phyloP scores from a whole-genome alignment of 2,329 filamentous ascomycete genomes.

The Alternaria arbusti region DNA sequence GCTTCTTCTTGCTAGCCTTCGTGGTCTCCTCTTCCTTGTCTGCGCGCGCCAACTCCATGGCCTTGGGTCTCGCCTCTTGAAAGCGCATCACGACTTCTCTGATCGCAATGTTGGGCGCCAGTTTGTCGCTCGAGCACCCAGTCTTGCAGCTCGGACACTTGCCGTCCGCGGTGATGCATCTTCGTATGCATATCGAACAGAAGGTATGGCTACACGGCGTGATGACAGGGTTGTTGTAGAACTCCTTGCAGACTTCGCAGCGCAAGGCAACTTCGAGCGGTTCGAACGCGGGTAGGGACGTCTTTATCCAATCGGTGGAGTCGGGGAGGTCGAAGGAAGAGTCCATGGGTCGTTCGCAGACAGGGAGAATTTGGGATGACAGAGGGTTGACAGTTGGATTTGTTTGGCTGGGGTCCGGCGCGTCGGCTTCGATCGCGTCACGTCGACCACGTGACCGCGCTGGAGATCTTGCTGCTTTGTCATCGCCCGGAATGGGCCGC shows the following conservation, averaged over 20 bases:
- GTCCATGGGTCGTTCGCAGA: slow-evolving; percentile 32
- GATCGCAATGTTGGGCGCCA: slow-evolving; percentile 83
- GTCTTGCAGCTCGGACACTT: slow-evolving; percentile 86
- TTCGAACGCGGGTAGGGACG: slow-evolving; percentile 69
- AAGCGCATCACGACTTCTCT: slow-evolving; percentile 87
- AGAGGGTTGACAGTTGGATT: slow-evolving; percentile 14
- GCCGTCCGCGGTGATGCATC: slow-evolving; percentile 80
- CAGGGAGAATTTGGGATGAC: slow-evolving; percentile 8
- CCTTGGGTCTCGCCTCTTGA: slow-evolving; percentile 64
- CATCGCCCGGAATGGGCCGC: slow-evolving; percentile 4
- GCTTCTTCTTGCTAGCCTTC: slow-evolving; percentile 49
- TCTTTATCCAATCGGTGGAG: slow-evolving; percentile 84
- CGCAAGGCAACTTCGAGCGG: slow-evolving; percentile 83
- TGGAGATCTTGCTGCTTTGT: slow-evolving; percentile 6
- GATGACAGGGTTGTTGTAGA: slow-evolving; percentile 92
- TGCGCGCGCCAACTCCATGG: slow-evolving; percentile 69
- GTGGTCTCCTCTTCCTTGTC: slow-evolving; percentile 35
- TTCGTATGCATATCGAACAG: slow-evolving; percentile 92
- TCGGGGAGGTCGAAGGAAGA: slow-evolving; percentile 63
- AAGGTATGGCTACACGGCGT: slow-evolving; percentile 96
- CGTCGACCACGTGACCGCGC: slow-evolving; percentile 22
- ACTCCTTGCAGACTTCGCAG: slow-evolving; percentile 98
- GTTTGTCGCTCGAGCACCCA: slow-evolving; percentile 79
- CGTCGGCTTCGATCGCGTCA: slow-evolving; percentile 20
- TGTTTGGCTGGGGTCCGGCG: slow-evolving; percentile 7